Evolutionary conservation across 83 land plant genomes (phyloP).

Genomic region (Thuja plicata): DNA sequence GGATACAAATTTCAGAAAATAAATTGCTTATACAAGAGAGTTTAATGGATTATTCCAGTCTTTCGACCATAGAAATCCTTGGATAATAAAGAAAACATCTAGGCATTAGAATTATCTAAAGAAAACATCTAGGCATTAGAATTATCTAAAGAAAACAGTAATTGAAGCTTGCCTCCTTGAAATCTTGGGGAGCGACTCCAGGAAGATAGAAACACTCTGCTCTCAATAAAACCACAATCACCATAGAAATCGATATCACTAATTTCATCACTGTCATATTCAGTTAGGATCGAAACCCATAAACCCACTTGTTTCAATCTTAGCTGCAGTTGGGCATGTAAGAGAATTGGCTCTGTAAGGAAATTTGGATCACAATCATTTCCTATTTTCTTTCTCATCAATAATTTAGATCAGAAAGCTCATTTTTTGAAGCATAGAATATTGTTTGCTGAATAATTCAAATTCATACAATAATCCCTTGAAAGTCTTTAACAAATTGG

Average conservation of each 20-base stretch:
- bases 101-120: too few species aligned
- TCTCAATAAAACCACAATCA: conserved; percentile 14
- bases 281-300: neutral
- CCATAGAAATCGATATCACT: neutral
- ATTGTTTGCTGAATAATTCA: too few species aligned
- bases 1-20: too few species aligned
- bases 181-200: conserved; percentile 66
- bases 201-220: conserved; percentile 61
- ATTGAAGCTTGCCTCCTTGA: conserved; percentile 35
- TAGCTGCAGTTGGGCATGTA: neutral
- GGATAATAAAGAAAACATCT: too few species aligned
- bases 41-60: too few species aligned
- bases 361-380: too few species aligned
- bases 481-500: too few species aligned
- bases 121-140: neutral
- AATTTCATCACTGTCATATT: neutral
- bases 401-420: too few species aligned
- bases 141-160: neutral
- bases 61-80: too few species aligned
- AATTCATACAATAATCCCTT: neutral
- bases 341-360: neutral
- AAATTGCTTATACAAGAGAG: too few species aligned
- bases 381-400: too few species aligned
- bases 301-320: neutral
- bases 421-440: too few species aligned